Base-by-base conservation (phyloP, 306 rosid species). In the Ammopiptanthus mongolicus region DNA sequence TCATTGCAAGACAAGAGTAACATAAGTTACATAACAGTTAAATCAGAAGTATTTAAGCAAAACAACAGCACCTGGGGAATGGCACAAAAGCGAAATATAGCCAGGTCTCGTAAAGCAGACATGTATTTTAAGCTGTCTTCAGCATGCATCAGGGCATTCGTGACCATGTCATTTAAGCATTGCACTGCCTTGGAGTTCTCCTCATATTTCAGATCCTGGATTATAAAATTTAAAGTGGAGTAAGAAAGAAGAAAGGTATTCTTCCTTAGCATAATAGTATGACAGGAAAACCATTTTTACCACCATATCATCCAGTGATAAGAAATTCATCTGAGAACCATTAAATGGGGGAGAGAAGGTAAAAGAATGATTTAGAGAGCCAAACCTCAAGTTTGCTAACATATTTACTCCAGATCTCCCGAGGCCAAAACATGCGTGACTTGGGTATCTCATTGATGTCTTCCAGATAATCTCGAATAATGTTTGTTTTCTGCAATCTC, bases 371-470 rank as follows among this genome's bases (percentile, higher is more conserved):
- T 47, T 31, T 66, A 67, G 74, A 69, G 66, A 71, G 65, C 56
- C 82, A 70, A 75, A 96, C 98, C 99, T 96, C 99, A 52, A 96
- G 91, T 87, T 92, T 90, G 84, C 78, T 78, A 57, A 83, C 99
- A 85, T 96, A 96, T 96, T 92, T 89, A 82, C 86, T 87, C 99
- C 99, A 96, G 77, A 96, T 88, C 82, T 96, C 78, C 48, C 93
- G 87, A 46, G 99, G 99, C 99, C 99, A 96, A 81, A 96, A 96
- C 99, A 96, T 92, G 52, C 99, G 96, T 36, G 91, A 96, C 89
- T 92, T 96, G 44, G 98, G 99, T 76, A 96, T 92, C 88, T 96
- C 99, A 17, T 96, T 96, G 76, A 96, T 96, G 75, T 96, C 99
- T 82, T 96, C 99, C 80, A 96, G 81, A 83, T 96, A 96, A 83